A percentile compares a stretch with the other conserved stretches of the same genome.
Evolutionary conservation across 305 asterid species (phyloP).

Genomic region (Andrographis paniculata): DNA sequence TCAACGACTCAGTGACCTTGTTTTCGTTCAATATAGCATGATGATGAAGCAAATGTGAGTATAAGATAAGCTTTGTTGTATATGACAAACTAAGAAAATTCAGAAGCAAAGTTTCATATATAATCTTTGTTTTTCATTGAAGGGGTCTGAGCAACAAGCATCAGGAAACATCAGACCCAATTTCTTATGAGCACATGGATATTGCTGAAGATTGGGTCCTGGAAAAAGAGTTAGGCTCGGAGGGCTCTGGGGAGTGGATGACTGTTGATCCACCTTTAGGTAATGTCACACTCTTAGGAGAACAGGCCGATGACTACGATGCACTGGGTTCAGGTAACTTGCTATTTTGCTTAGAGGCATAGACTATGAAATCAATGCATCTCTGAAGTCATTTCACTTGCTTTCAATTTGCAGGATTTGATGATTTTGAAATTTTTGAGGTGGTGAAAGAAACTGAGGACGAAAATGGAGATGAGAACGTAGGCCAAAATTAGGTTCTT

Average conservation of each 20-base stretch:
- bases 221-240: constrained; percentile 37
- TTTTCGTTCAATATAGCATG: constrained; percentile 70
- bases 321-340: constrained; percentile 70
- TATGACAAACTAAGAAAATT: constrained; percentile 8
- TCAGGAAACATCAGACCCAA: constrained; percentile 46
- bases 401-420: constrained; percentile 49
- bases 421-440: constrained; percentile 63
- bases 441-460: constrained; percentile 60
- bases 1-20: constrained; percentile 70
- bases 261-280: constrained; percentile 69
- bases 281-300: constrained; percentile 39
- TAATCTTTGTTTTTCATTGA: constrained; percentile 15
- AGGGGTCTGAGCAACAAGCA: constrained; percentile 36
- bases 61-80: constrained; percentile 1
- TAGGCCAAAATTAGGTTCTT: constrained; percentile 20
- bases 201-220: constrained; percentile 68
- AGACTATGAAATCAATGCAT: neutral
- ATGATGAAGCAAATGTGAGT: constrained; percentile 68
- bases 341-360: constrained; percentile 10
- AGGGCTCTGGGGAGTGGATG: constrained; percentile 60
- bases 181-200: constrained; percentile 48
- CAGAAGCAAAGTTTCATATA: constrained; percentile 2
- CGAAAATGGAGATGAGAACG: constrained; percentile 43
- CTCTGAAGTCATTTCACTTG: constrained; percentile 7
- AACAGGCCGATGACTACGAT: constrained; percentile 55